phyloP scores from a whole-genome alignment of 2,329 filamentous ascomycete genomes.

The Colletotrichum shisoi region DNA sequence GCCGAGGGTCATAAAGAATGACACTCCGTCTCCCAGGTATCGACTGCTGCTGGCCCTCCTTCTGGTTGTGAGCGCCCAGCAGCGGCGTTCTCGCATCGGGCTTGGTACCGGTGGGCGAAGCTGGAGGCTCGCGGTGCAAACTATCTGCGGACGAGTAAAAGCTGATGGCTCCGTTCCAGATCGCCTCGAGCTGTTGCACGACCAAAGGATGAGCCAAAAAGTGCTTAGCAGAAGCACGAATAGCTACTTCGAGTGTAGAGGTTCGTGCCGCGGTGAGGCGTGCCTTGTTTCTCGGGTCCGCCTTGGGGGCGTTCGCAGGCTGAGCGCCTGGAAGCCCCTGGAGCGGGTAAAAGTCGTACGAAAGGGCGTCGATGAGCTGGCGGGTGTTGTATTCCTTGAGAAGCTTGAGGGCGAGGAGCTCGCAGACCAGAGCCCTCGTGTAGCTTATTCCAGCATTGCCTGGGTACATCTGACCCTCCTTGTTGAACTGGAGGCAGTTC shows the following conservation, averaged over 20 bases:
- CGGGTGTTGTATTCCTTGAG: conserved; percentile 88
- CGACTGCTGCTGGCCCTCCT: conserved; percentile 45
- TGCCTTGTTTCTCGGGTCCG: conserved; percentile 53
- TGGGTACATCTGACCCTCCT: conserved; percentile 82
- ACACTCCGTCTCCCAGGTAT: conserved; percentile 73
- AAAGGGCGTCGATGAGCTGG: conserved; percentile 91
- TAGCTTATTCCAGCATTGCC: conserved; percentile 84
- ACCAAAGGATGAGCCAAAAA: conserved; percentile 92
- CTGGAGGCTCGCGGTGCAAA: conserved; percentile 70
- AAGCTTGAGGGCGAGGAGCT: conserved; percentile 87
- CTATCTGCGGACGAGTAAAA: conserved; percentile 90
- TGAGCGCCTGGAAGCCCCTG: conserved; percentile 72
- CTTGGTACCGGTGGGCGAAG: conserved; percentile 46
- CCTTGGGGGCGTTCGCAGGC: conserved; percentile 50
- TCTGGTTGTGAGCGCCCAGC: conserved; percentile 51
- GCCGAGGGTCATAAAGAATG: conserved; percentile 85
- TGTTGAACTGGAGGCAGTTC: conserved; percentile 91
- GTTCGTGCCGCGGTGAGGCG: conserved; percentile 74
- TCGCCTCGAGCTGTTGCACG: conserved; percentile 93
- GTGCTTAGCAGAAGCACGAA: conserved; percentile 89
- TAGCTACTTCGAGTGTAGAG: conserved; percentile 91
- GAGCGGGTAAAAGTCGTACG: conserved; percentile 92
- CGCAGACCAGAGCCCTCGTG: conserved; percentile 87
- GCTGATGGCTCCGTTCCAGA: conserved; percentile 94
- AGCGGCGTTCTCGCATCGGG: conserved; percentile 61